phyloP scores from a whole-genome alignment of 768 basidiomycete species.

The Podaxis rugospora region DNA sequence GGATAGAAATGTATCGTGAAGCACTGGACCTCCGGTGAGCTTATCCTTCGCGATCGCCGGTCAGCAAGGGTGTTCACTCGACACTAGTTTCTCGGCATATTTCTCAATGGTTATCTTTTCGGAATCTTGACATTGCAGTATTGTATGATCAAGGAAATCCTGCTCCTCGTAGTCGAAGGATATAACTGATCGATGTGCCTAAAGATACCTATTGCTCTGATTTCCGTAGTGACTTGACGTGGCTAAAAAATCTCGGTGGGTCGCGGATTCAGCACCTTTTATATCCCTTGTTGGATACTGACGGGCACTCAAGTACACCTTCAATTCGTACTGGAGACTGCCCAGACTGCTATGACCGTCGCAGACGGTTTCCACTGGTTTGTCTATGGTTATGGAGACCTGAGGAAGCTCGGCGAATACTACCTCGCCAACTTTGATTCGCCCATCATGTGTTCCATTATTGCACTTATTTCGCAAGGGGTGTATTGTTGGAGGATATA shows the following conservation, averaged over 20 bases:
- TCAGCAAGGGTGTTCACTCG: neutral
- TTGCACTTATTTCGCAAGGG: slow-evolving; percentile 10
- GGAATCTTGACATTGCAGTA: slow-evolving; percentile 10
- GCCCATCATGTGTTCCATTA: slow-evolving; percentile 7
- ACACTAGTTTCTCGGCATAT: slow-evolving; percentile 6
- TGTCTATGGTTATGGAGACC: slow-evolving; percentile 9
- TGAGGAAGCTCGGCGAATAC: slow-evolving; percentile 6
- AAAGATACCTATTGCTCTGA: neutral
- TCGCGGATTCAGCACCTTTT: neutral
- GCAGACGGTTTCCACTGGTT: slow-evolving; percentile 12
- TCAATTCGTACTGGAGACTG: neutral
- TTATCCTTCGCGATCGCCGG: no score
- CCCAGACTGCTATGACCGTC: slow-evolving; percentile 6
- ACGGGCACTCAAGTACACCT: slow-evolving; percentile 1
- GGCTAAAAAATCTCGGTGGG: slow-evolving; percentile 6
- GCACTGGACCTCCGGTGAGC: slow-evolving; percentile 6
- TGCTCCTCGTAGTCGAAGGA: neutral
- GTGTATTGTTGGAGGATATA: slow-evolving; percentile 12
- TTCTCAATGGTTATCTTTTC: slow-evolving; percentile 9
- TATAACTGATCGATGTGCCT: neutral
- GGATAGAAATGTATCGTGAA: neutral
- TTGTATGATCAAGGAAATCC: neutral
- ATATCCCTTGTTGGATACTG: neutral
- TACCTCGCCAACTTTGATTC: slow-evolving; percentile 10
- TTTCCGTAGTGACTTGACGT: slow-evolving; percentile 5